These are phyloP conservation scores for Acanthamoeba healyi DNA, from an alignment of 208 protist genomes.

Conservation along the genomic window DNA sequence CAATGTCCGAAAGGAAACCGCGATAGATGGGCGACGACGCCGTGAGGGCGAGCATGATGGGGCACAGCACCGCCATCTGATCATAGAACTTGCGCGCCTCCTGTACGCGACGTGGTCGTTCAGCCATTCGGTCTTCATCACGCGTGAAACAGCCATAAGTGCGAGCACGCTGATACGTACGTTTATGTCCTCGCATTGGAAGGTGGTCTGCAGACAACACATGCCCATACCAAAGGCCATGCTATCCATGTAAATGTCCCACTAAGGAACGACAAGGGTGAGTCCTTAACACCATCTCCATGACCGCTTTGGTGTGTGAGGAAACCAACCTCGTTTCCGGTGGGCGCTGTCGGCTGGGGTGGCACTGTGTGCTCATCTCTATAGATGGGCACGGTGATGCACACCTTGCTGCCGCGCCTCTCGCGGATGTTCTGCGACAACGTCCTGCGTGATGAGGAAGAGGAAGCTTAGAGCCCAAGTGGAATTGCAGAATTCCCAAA, in stretches of 20 bases:
- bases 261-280: too few relatives aligned
- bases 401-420: slow-evolving; percentile 95
- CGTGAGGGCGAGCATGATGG: slow-evolving; percentile 97
- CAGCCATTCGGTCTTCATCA: too few relatives aligned
- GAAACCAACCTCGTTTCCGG: neutral
- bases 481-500: neutral
- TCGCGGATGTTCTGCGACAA: slow-evolving; percentile 97
- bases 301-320: neutral
- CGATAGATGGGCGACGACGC: slow-evolving; percentile 97
- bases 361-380: slow-evolving; percentile 94
- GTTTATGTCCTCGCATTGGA: slow-evolving; percentile 65
- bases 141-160: too few relatives aligned
- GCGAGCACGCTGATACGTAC: neutral
- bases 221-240: slow-evolving; percentile 99
- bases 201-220: slow-evolving; percentile 96
- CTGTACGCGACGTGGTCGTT: too few relatives aligned
- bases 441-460: slow-evolving; percentile 85
- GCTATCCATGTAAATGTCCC: slow-evolving; percentile 98
- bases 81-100: slow-evolving; percentile 98
- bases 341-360: neutral
- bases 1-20: slow-evolving; percentile 96
- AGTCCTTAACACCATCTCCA: too few relatives aligned
- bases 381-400: slow-evolving; percentile 97
- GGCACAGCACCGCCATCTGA: slow-evolving; percentile 96
- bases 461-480: neutral